Evolutionary conservation across 257 asterid genomes (phyloP).

Genomic region (Nicotiana obtusifolia): DNA sequence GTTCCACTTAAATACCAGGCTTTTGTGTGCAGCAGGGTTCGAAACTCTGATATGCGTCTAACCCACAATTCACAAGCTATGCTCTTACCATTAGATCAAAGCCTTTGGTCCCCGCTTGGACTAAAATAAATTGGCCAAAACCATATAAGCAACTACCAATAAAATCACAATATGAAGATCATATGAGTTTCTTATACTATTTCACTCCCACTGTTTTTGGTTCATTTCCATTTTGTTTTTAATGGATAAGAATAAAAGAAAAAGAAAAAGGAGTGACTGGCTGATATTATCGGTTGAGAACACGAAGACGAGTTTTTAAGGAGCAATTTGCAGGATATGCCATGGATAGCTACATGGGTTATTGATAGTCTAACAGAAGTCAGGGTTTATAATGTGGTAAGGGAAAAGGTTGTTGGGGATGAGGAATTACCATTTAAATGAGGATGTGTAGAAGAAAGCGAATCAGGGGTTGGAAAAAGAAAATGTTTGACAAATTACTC

Average conservation of each 20-base stretch:
- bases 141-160: background rate
- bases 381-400: background rate
- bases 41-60: too few relatives aligned
- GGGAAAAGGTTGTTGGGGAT: background rate
- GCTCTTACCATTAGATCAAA: background rate
- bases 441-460: background rate
- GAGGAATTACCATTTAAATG: background rate
- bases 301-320: background rate
- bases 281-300: background rate
- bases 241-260: constrained; percentile 2
- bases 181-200: background rate
- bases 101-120: background rate
- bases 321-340: background rate
- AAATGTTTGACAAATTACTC: background rate
- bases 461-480: background rate
- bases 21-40: too few relatives aligned
- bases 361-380: background rate
- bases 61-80: too few relatives aligned
- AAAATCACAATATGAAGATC: background rate
- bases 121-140: background rate
- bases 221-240: background rate
- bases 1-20: too few relatives aligned
- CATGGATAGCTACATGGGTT: background rate
- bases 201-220: background rate
- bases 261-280: background rate